These are phyloP conservation scores for Pelargonium cotyledonis DNA, from an alignment of 441 rosid species.

Conservation along the genomic window DNA sequence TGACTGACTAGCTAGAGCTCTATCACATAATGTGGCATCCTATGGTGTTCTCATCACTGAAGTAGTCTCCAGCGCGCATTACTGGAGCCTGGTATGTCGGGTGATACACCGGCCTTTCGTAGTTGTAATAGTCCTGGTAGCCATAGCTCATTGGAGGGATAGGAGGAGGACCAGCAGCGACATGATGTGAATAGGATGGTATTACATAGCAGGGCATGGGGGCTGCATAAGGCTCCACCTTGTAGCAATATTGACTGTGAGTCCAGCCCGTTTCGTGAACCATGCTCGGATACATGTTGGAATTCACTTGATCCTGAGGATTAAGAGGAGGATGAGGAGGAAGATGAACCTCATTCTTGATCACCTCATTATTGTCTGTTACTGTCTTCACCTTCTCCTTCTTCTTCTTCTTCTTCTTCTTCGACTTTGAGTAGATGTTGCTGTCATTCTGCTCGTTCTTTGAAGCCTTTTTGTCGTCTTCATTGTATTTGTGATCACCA, in stretches of 20 bases:
- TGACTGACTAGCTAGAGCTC: too few relatives aligned
- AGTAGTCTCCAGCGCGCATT: constrained; percentile 40
- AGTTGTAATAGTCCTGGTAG: constrained; percentile 15
- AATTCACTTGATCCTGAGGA: constrained; percentile 17
- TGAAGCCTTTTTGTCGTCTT: constrained; percentile 6
- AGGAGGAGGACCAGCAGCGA: constrained; percentile 11
- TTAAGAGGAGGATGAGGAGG: not conserved
- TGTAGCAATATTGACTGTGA: not conserved
- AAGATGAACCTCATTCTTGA: constrained; percentile 18
- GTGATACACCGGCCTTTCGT: constrained; percentile 16
- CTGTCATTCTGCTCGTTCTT: constrained; percentile 25
- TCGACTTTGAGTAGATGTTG: not conserved
- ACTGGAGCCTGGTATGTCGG: constrained; percentile 26
- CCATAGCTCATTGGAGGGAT: constrained; percentile 27
- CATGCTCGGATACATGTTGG: constrained; percentile 16
- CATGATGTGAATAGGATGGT: constrained; percentile 23
- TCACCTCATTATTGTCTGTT: constrained; percentile 8
- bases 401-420: too few relatives aligned
- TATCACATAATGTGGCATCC: constrained; percentile 54
- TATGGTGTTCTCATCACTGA: constrained; percentile 49
- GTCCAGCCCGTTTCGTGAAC: not conserved
- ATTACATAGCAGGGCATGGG: constrained; percentile 15
- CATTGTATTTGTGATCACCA: not conserved
- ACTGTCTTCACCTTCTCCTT: not conserved
- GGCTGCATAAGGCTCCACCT: not conserved